Base-by-base conservation (phyloP, 2,329 filamentous ascomycete genomes). In the Clathrospora elynae region DNA sequence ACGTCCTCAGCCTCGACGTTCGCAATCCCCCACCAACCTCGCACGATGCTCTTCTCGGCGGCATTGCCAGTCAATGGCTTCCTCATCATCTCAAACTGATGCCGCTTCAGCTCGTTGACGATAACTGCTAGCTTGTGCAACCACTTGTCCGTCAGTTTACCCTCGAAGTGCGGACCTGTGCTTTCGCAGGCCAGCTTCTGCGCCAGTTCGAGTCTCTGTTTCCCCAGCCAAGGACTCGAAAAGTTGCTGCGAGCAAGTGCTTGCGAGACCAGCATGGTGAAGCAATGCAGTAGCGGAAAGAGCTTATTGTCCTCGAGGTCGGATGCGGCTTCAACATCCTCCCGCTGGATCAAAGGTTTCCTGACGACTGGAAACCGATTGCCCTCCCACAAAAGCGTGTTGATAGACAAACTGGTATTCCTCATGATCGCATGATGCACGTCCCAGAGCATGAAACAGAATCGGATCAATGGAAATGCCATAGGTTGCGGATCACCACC, bases 21-120 rank as follows among this genome's bases (percentile, higher is more conserved):
- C 33, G 26, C 40, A 31, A 42, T 25, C 13, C 20, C 33, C 26
- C 25, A 42, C 32, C 32, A 36, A 5, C 39, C 33, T 23, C 32
- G 33, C 17, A 42, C 26, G 12, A 37, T 37, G 28, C 38, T 42
- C 31, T 30, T 35, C 24, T 42, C 38, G 10, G 38, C 38, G 9
- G 18, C 23, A n/a, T 10, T n/a, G 11, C 38, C 31, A 3, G 24
- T 23, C 24, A 35, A 29, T 22, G 38, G 30, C 38, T 25, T 37
- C 32, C 31, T 35, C 31, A 26, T 33, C 33, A 32, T 42, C 33
- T 42, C 40, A 19, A 42, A 37, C 18, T 26, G 40, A 31, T 42
- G 26, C 11, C 34, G 20, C 22, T 37, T 37, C 5, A 42, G 26
- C 26, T 42, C 26, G 20, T 36, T 22, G 8, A 32, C 33, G 16